phyloP scores from a whole-genome alignment of 345 rosid species.

The Populus deltoides region DNA sequence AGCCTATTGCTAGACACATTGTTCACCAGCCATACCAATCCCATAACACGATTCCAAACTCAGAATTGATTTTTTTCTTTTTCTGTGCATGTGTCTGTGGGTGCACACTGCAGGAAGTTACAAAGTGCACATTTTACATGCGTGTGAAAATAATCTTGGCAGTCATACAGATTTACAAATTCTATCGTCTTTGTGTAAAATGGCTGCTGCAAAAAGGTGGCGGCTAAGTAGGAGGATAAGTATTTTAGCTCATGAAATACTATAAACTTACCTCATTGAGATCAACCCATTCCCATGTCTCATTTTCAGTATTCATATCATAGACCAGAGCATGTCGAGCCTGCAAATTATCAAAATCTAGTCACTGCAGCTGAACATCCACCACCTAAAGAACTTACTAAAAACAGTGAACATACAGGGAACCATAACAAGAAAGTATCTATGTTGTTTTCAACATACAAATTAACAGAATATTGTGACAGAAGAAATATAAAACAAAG shows the following conservation, averaged over 20 bases:
- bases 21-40: not conserved
- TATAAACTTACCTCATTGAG: slow-evolving; percentile 66
- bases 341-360: slow-evolving; percentile 42
- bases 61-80: not conserved
- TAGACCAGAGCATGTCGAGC: slow-evolving; percentile 89
- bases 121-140: not conserved
- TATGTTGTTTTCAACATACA: not conserved
- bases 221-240: not conserved
- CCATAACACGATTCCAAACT: not conserved
- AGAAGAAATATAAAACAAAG: not conserved
- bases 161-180: not conserved
- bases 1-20: not conserved
- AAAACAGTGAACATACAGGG: not conserved
- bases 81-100: too few relatives aligned
- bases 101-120: not conserved
- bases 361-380: not conserved
- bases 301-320: slow-evolving; percentile 58
- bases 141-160: not conserved
- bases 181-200: not conserved
- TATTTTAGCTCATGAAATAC: slow-evolving; percentile 2
- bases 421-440: not conserved
- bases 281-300: slow-evolving; percentile 97
- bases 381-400: not conserved
- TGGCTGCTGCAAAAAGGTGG: not conserved
- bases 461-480: not conserved